Conservation (phyloP, 129 eudicot genomes). For the Dittrichia graveolens region DNA sequence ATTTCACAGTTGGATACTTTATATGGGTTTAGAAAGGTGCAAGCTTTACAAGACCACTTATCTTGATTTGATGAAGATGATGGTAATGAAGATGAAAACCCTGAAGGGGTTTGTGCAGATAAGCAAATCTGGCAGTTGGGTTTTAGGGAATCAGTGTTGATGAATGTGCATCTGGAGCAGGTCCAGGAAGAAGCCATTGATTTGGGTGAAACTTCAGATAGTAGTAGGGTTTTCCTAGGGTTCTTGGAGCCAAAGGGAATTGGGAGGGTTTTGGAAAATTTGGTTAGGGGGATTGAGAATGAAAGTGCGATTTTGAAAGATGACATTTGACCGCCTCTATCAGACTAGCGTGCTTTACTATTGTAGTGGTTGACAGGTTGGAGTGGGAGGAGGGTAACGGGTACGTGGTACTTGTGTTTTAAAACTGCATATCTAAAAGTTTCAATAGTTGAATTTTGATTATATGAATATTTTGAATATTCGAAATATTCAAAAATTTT, state of each 20-base stretch:
- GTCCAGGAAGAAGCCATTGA: constrained; percentile 63
- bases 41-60: constrained; percentile 84
- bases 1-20: constrained; percentile 53
- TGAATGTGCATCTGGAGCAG: constrained; percentile 82
- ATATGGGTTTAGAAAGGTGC: constrained; percentile 76
- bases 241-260: constrained; percentile 18
- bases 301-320: constrained; percentile 32
- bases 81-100: constrained; percentile 26
- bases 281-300: not conserved
- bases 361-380: too few species aligned
- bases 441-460: too few species aligned
- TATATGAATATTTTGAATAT: too few species aligned
- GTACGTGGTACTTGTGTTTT: too few species aligned
- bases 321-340: constrained; percentile 34
- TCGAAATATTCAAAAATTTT: too few species aligned
- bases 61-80: constrained; percentile 44
- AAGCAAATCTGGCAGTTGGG: constrained; percentile 73
- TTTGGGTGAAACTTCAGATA: constrained; percentile 2
- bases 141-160: constrained; percentile 58
- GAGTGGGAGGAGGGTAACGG: too few species aligned
- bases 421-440: too few species aligned
- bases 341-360: too few species aligned
- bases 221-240: constrained; percentile 43
- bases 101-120: constrained; percentile 38
- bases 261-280: constrained; percentile 19